Evolutionary conservation across 768 basidiomycete species (phyloP).

Genomic region (Tephrocybe sp.): DNA sequence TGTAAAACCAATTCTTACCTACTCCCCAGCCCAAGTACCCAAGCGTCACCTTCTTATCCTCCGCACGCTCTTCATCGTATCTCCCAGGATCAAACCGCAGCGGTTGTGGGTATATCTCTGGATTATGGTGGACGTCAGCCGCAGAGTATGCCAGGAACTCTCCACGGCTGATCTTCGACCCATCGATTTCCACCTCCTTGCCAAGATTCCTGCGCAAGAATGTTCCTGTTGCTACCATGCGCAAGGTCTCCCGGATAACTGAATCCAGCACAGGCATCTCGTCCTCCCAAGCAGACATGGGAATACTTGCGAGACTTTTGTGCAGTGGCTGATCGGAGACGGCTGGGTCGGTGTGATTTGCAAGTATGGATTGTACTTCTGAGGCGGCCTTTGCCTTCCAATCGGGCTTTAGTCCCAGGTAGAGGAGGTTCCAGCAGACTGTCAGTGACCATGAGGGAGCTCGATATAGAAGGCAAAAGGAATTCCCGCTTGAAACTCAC

Average conservation of each 20-base stretch:
- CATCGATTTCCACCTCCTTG: constrained; percentile 24
- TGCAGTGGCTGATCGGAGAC: constrained; percentile 27
- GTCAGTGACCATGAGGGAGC: not conserved
- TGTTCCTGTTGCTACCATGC: constrained; percentile 25
- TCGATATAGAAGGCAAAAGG: not conserved
- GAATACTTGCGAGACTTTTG: constrained; percentile 31
- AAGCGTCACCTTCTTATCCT: constrained; percentile 30
- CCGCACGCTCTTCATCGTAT: constrained; percentile 26
- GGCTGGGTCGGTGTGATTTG: constrained; percentile 21
- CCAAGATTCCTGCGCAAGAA: constrained; percentile 31
- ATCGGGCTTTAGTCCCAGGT: constrained; percentile 27
- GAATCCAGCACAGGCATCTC: constrained; percentile 34
- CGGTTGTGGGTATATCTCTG: constrained; percentile 31
- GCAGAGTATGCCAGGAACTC: constrained; percentile 32
- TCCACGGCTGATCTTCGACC: constrained; percentile 24
- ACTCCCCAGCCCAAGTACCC: constrained; percentile 38
- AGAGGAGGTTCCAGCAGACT: constrained; percentile 37
- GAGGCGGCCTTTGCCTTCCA: constrained; percentile 30
- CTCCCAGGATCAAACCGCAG: constrained; percentile 31
- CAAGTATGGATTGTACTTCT: constrained; percentile 29
- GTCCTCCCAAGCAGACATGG: constrained; percentile 36
- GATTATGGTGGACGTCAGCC: constrained; percentile 31
- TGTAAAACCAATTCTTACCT: constrained; percentile 19
- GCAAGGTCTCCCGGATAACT: constrained; percentile 36
- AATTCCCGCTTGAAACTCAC: constrained; percentile 17